Conservation (phyloP, 495 filamentous ascomycete genomes). For the Hypoxylon lenormandii region DNA sequence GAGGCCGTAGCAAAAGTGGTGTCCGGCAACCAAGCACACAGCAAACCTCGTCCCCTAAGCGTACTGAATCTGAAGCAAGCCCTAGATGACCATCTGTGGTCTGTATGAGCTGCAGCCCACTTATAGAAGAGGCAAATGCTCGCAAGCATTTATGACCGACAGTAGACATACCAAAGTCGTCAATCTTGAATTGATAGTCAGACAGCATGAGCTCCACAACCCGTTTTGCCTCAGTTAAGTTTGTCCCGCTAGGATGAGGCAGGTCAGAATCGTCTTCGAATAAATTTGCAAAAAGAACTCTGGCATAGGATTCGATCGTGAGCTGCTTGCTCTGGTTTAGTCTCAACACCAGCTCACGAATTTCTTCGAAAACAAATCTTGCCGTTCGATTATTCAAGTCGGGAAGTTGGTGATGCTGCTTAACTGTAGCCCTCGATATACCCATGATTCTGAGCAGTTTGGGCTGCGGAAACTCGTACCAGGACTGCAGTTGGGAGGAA, state of each 20-base stretch:
- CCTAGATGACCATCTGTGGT: conserved; percentile 6
- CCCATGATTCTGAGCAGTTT: conserved; percentile 19
- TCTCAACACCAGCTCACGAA: background rate
- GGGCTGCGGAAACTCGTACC: conserved; percentile 15
- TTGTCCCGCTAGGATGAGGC: background rate
- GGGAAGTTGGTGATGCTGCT: conserved; percentile 1
- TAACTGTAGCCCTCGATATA: background rate
- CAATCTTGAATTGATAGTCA: conserved; percentile 1
- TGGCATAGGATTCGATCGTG: background rate
- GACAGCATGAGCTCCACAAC: conserved; percentile 8
- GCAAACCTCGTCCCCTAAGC: conserved; percentile 21
- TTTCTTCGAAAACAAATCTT: background rate
- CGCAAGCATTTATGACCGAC: background rate
- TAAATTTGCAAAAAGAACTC: background rate
- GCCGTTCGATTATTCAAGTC: background rate
- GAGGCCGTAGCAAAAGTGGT: conserved; percentile 14
- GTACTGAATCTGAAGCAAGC: conserved; percentile 1
- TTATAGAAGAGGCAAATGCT: background rate
- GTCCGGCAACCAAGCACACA: conserved; percentile 17
- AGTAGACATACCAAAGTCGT: background rate
- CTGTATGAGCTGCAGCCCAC: background rate
- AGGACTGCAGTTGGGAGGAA: conserved; percentile 1
- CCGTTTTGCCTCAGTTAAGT: conserved; percentile 2
- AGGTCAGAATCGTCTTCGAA: background rate
- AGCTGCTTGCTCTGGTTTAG: background rate